Base-by-base conservation (phyloP, 371 early-diverging fungal genomes). In the Mortierella sp. region DNA sequence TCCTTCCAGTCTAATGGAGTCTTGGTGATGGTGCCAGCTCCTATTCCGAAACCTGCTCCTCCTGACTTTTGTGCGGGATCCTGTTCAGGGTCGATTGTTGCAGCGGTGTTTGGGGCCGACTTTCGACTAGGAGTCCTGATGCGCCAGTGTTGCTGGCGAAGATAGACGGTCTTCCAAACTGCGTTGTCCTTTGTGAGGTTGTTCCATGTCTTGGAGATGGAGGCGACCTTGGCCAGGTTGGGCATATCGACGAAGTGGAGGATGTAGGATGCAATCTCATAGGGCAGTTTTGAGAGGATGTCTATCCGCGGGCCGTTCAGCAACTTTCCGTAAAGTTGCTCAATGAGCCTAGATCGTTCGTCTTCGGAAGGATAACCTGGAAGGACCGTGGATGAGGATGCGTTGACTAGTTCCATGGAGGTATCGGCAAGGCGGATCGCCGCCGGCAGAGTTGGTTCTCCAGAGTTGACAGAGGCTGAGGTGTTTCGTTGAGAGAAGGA, bases 131-230 rank as follows among this genome's bases (percentile, higher is more conserved):
- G 60, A 76, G 78, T 26, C 86, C 83, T 72, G 83, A 88, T 89
- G 34, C 80, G 60, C 89, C 90, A 94, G 54, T 78, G 89, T 24
- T 74, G 81, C 31, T 87, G 88, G 77, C 78, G 79, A 72, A 89
- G 80, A 70, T 85, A 94, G 28, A 93, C 76, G 14, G 82, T 73
- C 45, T 88, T 78, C 95, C 95, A 95, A 73, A 94, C 82, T 45
- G 87, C 88, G 57, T 90, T 89, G 85, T 92, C 92, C 19, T 78
- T 78, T 28, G 91, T 75, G 63, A 93, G 84, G n/a, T 77, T 75
- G 68, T 83, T 82, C 95, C 95, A 95, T 16, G 89, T 76, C 38
- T 78, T 82, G 71, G 90, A 91, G 42, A 95, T 91, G 55, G 82
- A 78, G 21, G 92, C 88, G 7, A 89, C 84, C 48, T 82, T 89